Percentiles rank a stretch among this genome's conserved stretches.
phyloP scores from a whole-genome alignment of 2,329 filamentous ascomycete species.

The Cadophora luteo-olivacea region DNA sequence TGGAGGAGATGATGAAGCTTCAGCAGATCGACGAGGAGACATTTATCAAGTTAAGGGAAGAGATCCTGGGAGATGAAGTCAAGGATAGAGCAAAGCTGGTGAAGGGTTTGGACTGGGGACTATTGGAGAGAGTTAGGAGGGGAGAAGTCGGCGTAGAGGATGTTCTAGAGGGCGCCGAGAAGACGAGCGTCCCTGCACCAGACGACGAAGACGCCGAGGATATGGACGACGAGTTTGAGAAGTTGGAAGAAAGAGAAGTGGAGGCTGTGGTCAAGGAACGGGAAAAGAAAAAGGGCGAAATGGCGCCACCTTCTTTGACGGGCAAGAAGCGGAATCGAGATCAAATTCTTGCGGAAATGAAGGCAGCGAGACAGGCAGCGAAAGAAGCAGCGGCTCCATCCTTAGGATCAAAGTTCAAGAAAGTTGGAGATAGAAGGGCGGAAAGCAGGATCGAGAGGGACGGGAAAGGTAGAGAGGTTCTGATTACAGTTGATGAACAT shows the following conservation, averaged over 20 bases:
- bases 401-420: slow-evolving; percentile 67
- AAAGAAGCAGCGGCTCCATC: slow-evolving; percentile 57
- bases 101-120: slow-evolving; percentile 87
- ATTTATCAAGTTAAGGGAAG: slow-evolving; percentile 75
- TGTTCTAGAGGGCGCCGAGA: slow-evolving; percentile 43
- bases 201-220: slow-evolving; percentile 49
- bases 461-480: slow-evolving; percentile 65
- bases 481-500: slow-evolving; percentile 71
- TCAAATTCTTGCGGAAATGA: slow-evolving; percentile 72
- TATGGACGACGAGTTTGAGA: slow-evolving; percentile 71
- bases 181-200: slow-evolving; percentile 41
- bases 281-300: slow-evolving; percentile 61
- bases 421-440: slow-evolving; percentile 62
- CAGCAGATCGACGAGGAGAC: slow-evolving; percentile 82
- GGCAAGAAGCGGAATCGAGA: slow-evolving; percentile 69
- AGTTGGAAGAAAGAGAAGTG: slow-evolving; percentile 61
- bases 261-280: slow-evolving; percentile 57
- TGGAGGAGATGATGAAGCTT: slow-evolving; percentile 83
- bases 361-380: slow-evolving; percentile 65
- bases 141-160: slow-evolving; percentile 67
- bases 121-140: slow-evolving; percentile 71
- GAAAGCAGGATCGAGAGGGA: slow-evolving; percentile 67
- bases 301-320: slow-evolving; percentile 59
- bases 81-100: slow-evolving; percentile 79
- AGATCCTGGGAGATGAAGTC: slow-evolving; percentile 81